Conservation (phyloP, 345 rosid species). For the Gossypium rotundifolium region DNA sequence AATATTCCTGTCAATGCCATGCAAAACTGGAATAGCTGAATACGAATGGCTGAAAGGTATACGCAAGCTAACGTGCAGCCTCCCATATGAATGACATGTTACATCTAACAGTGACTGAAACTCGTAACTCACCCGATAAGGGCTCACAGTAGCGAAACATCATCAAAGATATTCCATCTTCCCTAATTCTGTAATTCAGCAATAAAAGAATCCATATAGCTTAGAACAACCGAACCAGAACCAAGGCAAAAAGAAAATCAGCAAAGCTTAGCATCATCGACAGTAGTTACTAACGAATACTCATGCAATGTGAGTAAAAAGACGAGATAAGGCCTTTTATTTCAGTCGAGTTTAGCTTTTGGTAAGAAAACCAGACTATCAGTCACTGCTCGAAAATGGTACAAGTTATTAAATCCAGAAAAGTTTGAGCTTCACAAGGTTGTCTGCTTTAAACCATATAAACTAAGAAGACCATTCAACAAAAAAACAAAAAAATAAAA, state of each 20-base stretch:
- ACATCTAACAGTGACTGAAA: slow-evolving; percentile 13
- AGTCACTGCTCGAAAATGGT: not conserved
- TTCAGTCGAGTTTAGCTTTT: not conserved
- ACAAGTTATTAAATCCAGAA: slow-evolving; percentile 3
- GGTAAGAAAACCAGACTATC: not conserved
- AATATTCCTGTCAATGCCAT: not conserved
- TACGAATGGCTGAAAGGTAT: slow-evolving; percentile 13
- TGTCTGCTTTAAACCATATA: slow-evolving; percentile 14
- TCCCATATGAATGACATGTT: slow-evolving; percentile 5
- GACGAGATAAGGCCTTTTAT: not conserved
- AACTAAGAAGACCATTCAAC: slow-evolving; percentile 4
- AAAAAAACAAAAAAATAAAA: too few species aligned
- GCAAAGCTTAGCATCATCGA: not conserved
- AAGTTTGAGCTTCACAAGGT: slow-evolving; percentile 19
- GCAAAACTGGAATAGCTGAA: slow-evolving; percentile 5
- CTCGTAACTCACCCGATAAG: slow-evolving; percentile 22
- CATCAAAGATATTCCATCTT: slow-evolving; percentile 22
- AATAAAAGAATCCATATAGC: slow-evolving; percentile 27
- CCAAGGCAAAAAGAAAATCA: slow-evolving; percentile 10
- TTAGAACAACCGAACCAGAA: slow-evolving; percentile 8
- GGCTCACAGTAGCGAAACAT: slow-evolving; percentile 26
- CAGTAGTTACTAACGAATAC: not conserved
- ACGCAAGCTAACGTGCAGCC: not conserved
- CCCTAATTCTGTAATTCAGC: slow-evolving; percentile 36
- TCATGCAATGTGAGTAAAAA: not conserved